Evolutionary conservation across 2,329 filamentous ascomycete species (phyloP).

Genomic region (Diplodia intermedia): DNA sequence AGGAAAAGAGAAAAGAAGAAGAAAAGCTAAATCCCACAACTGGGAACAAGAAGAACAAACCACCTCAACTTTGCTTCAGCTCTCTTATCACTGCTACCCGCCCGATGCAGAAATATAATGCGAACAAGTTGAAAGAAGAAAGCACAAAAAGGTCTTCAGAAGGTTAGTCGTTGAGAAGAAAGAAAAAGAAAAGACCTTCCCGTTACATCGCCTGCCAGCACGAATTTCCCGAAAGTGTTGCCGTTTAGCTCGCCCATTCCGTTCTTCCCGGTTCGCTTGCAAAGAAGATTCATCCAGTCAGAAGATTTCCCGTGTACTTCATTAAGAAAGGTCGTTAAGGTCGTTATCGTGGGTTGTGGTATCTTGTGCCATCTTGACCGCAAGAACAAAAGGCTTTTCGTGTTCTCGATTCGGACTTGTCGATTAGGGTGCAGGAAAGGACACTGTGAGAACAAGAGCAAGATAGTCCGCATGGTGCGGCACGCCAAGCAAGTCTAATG

Average conservation of each 20-base stretch:
- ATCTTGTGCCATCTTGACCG: conserved; percentile 16
- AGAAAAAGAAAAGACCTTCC: neutral
- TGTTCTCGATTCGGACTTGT: conserved; percentile 9
- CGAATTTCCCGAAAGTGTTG: conserved; percentile 6
- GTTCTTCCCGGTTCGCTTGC: neutral
- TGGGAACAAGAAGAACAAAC: neutral
- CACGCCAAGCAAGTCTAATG: conserved; percentile 20
- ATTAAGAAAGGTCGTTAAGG: conserved; percentile 19
- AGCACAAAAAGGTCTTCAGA: conserved; percentile 9
- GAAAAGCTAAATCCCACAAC: neutral
- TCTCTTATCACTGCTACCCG: conserved; percentile 6
- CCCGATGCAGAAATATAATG: conserved; percentile 14
- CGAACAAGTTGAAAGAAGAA: neutral
- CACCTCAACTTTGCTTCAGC: conserved; percentile 20
- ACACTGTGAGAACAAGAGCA: neutral
- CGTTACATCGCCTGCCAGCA: conserved; percentile 12
- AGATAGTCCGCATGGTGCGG: conserved; percentile 12
- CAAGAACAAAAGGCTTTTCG: conserved; percentile 6
- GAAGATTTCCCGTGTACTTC: neutral
- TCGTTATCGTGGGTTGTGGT: conserved; percentile 15
- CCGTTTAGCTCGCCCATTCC: neutral
- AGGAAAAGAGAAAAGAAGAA: neutral
- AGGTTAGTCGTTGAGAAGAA: neutral
- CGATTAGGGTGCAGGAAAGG: neutral
- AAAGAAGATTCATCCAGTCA: neutral